Evolutionary conservation across 2,329 filamentous ascomycete genomes (phyloP), one percentile per base, ranked within the genome.

Genomic region (Fusarium hostae): DNA sequence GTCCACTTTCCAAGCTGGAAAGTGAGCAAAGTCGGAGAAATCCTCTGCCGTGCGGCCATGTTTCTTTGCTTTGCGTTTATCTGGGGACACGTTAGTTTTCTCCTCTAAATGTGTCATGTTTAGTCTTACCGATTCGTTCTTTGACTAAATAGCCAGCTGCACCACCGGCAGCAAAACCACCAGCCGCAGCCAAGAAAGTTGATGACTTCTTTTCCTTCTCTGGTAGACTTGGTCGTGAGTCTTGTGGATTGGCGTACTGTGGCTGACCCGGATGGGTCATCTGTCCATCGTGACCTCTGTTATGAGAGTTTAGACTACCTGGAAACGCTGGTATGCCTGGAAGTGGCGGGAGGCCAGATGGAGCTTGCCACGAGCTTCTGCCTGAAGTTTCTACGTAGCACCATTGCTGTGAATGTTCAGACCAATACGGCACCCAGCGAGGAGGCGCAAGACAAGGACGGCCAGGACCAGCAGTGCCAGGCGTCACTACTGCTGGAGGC

Each of bases 341-440:
- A 15, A 73, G 11, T 11, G 54, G 56, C 1, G 59, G 58, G 34
- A 60, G 15, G 9, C 61, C n/a, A 1, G 50, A 37, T 0, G 70
- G 71, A 4, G 45, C 48, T 26, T 65, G 40, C 70, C 63, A 73
- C 11, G 30, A 30, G 48, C 47, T 56, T 63, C 63, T 54, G 0
- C 63, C 71, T 0, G 71, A 59, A 6, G 70, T 73, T 30, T 73
- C 67, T 11, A 43, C 63, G 16, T 65, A 73, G 22, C 50, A 71
- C 70, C 71, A 73, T 13, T 70, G 66, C 1, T 44, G 28, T 20
- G 66, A 66, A 12, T 63, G 22, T 9, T 66, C 69, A 20, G 70
- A 81, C 68, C 20, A 77, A 72, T 44, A 65, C 39, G 54, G 59
- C 50, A 66, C 74, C 73, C 56, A 79, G 0, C 24, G 52, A 10